These are phyloP conservation scores for Penicillium olsonii DNA, from an alignment of 2,329 filamentous ascomycete genomes.

Conservation along the genomic window DNA sequence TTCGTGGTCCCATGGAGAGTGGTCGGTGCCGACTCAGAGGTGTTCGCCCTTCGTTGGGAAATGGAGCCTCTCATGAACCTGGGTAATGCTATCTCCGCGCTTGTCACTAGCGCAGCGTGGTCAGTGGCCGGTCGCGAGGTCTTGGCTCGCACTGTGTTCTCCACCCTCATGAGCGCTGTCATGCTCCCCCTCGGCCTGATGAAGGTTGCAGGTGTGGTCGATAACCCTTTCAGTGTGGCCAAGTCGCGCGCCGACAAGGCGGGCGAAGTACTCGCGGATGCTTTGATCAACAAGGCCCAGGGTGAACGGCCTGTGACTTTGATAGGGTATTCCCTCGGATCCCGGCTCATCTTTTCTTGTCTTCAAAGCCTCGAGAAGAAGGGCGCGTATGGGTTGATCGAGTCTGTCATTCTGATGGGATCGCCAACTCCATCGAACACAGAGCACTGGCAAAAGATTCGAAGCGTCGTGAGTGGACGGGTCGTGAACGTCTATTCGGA, in stretches of 20 bases:
- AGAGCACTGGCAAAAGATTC: slow-evolving; percentile 73
- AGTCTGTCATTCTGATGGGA: slow-evolving; percentile 81
- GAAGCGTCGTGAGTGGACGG: slow-evolving; percentile 75
- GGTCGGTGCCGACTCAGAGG: slow-evolving; percentile 71
- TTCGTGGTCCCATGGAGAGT: slow-evolving; percentile 77
- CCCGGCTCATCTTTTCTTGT: slow-evolving; percentile 80
- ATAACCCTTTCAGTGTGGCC: slow-evolving; percentile 80
- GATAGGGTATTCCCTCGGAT: slow-evolving; percentile 79
- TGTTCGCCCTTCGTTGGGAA: slow-evolving; percentile 84
- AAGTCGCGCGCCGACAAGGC: slow-evolving; percentile 78
- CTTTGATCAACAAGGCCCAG: slow-evolving; percentile 77
- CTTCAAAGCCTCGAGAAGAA: slow-evolving; percentile 74
- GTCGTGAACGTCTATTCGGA: slow-evolving; percentile 87
- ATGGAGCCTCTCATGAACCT: slow-evolving; percentile 74
- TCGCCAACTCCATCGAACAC: slow-evolving; percentile 72
- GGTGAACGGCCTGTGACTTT: slow-evolving; percentile 79
- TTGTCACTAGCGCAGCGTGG: slow-evolving; percentile 83
- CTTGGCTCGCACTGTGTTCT: slow-evolving; percentile 70
- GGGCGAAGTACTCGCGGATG: slow-evolving; percentile 76
- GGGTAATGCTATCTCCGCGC: slow-evolving; percentile 72
- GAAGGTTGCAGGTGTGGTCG: slow-evolving; percentile 67
- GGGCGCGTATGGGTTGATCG: slow-evolving; percentile 78
- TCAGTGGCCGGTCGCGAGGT: slow-evolving; percentile 70
- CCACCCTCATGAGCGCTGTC: slow-evolving; percentile 64
- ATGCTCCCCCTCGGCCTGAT: slow-evolving; percentile 70